Conservation (phyloP, 805 yeast species). For the Candida schatavii region DNA sequence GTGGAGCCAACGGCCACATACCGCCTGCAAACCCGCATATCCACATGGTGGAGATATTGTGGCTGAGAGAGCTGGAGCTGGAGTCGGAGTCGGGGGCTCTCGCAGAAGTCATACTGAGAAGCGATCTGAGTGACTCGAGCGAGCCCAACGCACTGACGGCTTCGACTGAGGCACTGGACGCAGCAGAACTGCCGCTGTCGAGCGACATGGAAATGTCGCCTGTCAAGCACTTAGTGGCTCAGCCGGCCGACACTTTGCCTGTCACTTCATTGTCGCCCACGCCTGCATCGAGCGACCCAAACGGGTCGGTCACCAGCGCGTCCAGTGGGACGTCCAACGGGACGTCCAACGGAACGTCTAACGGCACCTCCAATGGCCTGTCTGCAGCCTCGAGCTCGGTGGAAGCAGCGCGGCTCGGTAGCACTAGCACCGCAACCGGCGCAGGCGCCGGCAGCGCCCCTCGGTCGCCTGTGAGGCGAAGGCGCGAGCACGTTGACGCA, state of each 20-base stretch:
- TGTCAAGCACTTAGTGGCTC: too few species aligned
- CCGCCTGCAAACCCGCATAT: constrained; percentile 10
- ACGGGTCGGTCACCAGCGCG: too few species aligned
- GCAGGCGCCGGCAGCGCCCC: not conserved
- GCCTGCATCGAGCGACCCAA: not conserved
- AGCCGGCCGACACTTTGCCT: too few species aligned
- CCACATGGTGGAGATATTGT: constrained; percentile 26
- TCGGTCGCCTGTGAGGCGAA: constrained; percentile 5
- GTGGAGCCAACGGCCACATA: not conserved
- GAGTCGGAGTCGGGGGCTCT: too few species aligned
- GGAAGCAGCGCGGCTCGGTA: not conserved
- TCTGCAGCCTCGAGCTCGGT: not conserved
- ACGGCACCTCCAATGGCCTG: not conserved
- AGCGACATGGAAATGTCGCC: not conserved
- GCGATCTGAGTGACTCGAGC: too few species aligned
- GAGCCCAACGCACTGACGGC: too few species aligned
- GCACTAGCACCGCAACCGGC: not conserved
- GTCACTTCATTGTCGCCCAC: too few species aligned
- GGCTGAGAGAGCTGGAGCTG: constrained; percentile 27
- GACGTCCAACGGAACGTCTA: not conserved
- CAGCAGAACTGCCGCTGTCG: too few species aligned
- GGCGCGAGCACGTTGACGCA: not conserved
- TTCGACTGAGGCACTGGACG: too few species aligned
- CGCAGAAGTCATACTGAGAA: too few species aligned
- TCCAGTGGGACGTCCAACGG: not conserved